Evolutionary conservation across 1,139 yeast species (phyloP).

Genomic region (Arxiozyma telluris): DNA sequence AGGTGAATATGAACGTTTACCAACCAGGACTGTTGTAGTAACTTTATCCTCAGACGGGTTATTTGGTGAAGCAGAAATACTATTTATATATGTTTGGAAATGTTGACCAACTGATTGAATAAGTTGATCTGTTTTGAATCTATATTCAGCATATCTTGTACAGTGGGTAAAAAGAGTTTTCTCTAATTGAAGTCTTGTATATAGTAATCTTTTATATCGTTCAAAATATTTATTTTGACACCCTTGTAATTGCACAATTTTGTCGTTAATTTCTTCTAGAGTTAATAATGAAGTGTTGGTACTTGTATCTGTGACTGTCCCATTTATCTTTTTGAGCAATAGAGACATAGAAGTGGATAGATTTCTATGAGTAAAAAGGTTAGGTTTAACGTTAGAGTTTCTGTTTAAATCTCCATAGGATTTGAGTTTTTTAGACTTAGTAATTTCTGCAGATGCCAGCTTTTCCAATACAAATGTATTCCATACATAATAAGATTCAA

Average conservation of each 20-base stretch:
- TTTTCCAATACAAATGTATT: not conserved
- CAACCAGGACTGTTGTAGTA: no score
- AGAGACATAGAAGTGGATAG: constrained; percentile 2
- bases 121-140: not conserved
- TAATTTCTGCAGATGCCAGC: not conserved
- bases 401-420: constrained; percentile 2
- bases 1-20: not conserved
- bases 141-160: constrained; percentile 3
- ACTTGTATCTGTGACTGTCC: not conserved
- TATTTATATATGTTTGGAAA: not conserved
- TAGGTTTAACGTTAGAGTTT: not conserved
- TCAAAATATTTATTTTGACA: constrained; percentile 6
- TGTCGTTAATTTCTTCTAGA: not conserved
- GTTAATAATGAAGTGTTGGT: not conserved
- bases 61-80: not conserved
- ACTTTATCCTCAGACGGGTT: not conserved
- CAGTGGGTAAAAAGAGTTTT: constrained; percentile 8
- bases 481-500: constrained; percentile 9
- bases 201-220: constrained; percentile 12
- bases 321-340: constrained; percentile 9
- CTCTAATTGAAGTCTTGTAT: constrained; percentile 16
- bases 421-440: not conserved
- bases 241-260: constrained; percentile 1
- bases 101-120: not conserved
- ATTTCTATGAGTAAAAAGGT: not conserved